Percentiles rank a stretch among this genome's conserved stretches.
phyloP scores from a whole-genome alignment of 2,329 filamentous ascomycete genomes.

The Seiridium cupressi region DNA sequence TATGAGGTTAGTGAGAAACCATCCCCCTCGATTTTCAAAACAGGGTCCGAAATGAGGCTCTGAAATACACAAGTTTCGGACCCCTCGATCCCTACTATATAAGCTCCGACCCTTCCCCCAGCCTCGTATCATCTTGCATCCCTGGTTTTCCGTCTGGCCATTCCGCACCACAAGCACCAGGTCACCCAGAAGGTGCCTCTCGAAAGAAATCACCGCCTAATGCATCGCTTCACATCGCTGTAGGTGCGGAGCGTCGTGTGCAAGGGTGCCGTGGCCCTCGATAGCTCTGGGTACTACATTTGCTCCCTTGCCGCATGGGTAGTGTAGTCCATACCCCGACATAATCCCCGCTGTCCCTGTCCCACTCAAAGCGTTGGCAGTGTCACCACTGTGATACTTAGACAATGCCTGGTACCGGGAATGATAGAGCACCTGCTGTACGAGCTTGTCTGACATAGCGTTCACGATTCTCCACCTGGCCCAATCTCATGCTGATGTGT shows the following conservation, averaged over 20 bases:
- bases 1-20: constrained; percentile 48
- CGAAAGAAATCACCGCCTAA: constrained; percentile 17
- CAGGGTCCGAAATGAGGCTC: no score
- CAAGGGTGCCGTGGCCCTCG: constrained; percentile 31
- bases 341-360: constrained; percentile 38
- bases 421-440: constrained; percentile 32
- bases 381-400: constrained; percentile 36
- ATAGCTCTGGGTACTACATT: constrained; percentile 31
- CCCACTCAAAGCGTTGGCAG: constrained; percentile 42
- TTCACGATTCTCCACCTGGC: constrained; percentile 23
- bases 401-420: constrained; percentile 30
- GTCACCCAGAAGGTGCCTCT: constrained; percentile 23
- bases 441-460: constrained; percentile 28
- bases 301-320: constrained; percentile 30
- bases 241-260: constrained; percentile 20
- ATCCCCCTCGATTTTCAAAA: neutral
- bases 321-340: constrained; percentile 36
- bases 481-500: constrained; percentile 29
- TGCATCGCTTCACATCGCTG: constrained; percentile 16
- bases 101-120: neutral
- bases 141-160: neutral
- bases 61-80: neutral
- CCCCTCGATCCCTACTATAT: neutral
- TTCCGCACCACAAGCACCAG: neutral
- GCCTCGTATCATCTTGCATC: no score